These are phyloP conservation scores for Phytophthora sp. DNA, from an alignment of 352 stramenopile species.

Conservation along the genomic window DNA sequence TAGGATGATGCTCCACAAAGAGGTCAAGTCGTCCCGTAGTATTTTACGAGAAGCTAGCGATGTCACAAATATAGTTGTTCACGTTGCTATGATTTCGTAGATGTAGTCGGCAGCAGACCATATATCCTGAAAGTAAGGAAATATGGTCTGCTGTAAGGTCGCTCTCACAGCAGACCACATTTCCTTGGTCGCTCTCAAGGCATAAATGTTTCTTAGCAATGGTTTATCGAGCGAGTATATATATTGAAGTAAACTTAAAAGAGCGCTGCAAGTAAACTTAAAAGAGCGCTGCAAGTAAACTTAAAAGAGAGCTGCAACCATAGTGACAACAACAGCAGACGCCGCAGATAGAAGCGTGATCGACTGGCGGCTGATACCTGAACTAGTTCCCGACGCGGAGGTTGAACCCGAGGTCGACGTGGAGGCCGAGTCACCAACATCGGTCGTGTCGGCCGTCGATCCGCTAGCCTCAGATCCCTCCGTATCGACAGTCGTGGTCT, in stretches of 20 bases:
- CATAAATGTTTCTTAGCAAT: too few species aligned
- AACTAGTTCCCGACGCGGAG: neutral
- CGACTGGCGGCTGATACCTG: slow-evolving; percentile 8
- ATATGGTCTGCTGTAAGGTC: too few species aligned
- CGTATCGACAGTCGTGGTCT: neutral
- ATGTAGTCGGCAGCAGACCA: too few species aligned
- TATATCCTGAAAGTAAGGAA: too few species aligned
- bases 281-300: slow-evolving; percentile 1
- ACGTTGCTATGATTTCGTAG: too few species aligned
- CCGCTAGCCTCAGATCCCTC: slow-evolving; percentile 8
- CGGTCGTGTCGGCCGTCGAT: neutral
- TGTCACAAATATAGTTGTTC: too few species aligned
- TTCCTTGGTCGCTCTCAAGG: too few species aligned
- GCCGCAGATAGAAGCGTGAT: slow-evolving; percentile 17
- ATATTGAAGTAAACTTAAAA: slow-evolving; percentile 16
- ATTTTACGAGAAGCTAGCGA: too few species aligned
- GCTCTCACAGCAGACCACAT: too few species aligned
- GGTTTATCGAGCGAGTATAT: neutral
- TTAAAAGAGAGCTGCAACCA: slow-evolving; percentile 18
- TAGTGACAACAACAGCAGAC: slow-evolving; percentile 2
- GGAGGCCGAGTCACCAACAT: slow-evolving; percentile 9
- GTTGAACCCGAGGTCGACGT: neutral
- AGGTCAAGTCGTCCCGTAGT: too few species aligned
- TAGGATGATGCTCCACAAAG: too few species aligned
- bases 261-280: slow-evolving; percentile 15